These are phyloP conservation scores for Blastomyces emzantsi DNA, from an alignment of 2,329 filamentous ascomycete genomes.

Conservation along the genomic window DNA sequence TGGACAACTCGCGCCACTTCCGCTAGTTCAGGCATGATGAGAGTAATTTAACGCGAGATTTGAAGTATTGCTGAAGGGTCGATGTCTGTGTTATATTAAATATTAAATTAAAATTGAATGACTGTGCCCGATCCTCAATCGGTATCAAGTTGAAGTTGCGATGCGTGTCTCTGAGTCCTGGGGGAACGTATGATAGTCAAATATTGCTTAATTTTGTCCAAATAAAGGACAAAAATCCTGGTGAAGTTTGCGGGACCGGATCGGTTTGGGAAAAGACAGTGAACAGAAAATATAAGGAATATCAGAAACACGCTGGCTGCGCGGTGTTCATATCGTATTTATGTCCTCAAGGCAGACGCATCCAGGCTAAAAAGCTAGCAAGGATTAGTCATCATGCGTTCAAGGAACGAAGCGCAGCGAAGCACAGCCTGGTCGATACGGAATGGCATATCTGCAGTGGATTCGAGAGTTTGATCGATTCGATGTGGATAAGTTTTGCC, in stretches of 20 bases:
- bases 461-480: background rate
- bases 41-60: background rate
- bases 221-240: background rate
- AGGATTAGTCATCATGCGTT: background rate
- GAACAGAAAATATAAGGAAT: background rate
- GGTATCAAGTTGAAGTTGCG: background rate
- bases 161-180: background rate
- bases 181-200: background rate
- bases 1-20: slow-evolving; percentile 78
- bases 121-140: background rate
- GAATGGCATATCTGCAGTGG: background rate
- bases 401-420: background rate
- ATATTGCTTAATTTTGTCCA: background rate
- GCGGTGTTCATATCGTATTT: background rate
- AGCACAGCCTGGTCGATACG: background rate
- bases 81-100: background rate
- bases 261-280: background rate
- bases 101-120: background rate
- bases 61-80: background rate
- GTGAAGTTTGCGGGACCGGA: background rate
- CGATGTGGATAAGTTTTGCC: background rate
- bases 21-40: slow-evolving; percentile 41
- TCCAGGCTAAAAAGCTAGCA: background rate
- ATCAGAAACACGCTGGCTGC: background rate
- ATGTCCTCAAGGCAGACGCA: background rate